These are phyloP conservation scores for Irpex sp. DNA, from an alignment of 1,284 basidiomycete species.

Conservation along the genomic window DNA sequence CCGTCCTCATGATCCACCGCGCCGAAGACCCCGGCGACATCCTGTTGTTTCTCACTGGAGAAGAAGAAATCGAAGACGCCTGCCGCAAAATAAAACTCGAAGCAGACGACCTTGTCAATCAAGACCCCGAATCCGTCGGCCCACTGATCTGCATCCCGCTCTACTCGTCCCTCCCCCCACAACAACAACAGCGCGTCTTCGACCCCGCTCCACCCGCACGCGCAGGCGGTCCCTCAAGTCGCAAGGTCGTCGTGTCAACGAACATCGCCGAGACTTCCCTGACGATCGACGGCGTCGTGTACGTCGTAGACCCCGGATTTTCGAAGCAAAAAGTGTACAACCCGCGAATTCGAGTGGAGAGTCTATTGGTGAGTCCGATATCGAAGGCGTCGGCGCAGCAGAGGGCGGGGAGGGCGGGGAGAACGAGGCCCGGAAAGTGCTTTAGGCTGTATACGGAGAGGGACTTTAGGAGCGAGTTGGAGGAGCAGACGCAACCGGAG, in stretches of 20 bases:
- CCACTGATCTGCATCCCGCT: slow-evolving; percentile 88
- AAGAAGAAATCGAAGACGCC: slow-evolving; percentile 98
- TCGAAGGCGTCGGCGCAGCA: slow-evolving; percentile 97
- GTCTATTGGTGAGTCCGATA: slow-evolving; percentile 95
- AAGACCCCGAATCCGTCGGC: slow-evolving; percentile 76
- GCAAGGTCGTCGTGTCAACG: slow-evolving; percentile 94
- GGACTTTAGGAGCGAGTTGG: slow-evolving; percentile 93
- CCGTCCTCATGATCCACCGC: slow-evolving; percentile 96
- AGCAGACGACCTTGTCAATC: slow-evolving; percentile 73
- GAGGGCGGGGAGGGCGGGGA: slow-evolving; percentile 92
- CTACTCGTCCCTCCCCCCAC: slow-evolving; percentile 90
- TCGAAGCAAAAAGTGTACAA: slow-evolving; percentile 98
- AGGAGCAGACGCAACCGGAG: slow-evolving; percentile 96
- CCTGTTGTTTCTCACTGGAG: slow-evolving; percentile 93
- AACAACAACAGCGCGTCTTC: slow-evolving; percentile 95
- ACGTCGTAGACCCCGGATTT: slow-evolving; percentile 97
- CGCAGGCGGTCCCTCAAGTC: slow-evolving; percentile 74
- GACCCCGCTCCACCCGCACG: slow-evolving; percentile 75
- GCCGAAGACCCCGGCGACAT: slow-evolving; percentile 95
- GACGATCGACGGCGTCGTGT: slow-evolving; percentile 98
- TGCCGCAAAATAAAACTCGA: slow-evolving; percentile 93
- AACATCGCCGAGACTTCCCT: slow-evolving; percentile 98
- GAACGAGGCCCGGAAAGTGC: slow-evolving; percentile 95
- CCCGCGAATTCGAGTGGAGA: slow-evolving; percentile 93
- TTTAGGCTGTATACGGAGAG: slow-evolving; percentile 97